A percentile compares a stretch with the other conserved stretches of the same genome.
Evolutionary conservation across 345 rosid species (phyloP).

Genomic region (Lagerstroemia speciosa): DNA sequence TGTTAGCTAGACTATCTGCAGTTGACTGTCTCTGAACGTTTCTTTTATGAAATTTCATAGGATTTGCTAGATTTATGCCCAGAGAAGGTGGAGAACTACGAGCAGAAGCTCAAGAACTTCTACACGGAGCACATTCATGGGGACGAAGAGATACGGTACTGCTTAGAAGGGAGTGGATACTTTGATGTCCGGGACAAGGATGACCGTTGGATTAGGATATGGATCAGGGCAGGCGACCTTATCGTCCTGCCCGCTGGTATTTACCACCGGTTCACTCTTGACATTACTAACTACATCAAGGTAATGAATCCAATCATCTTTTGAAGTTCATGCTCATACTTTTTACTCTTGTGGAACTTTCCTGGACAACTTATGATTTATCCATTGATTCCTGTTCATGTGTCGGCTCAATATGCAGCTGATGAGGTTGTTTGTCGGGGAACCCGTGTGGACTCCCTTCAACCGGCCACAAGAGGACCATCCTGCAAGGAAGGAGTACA

Average conservation of each 20-base stretch:
- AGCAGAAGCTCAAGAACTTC: constrained; percentile 80
- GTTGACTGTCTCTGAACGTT: background rate
- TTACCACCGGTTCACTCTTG: constrained; percentile 87
- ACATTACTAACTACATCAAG: constrained; percentile 63
- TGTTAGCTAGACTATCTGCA: background rate
- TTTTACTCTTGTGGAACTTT: too few relatives aligned
- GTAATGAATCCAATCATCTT: constrained; percentile 19
- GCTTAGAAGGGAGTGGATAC: constrained; percentile 75
- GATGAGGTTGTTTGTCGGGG: constrained; percentile 83
- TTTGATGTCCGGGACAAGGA: constrained; percentile 76
- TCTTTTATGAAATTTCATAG: constrained; percentile 18
- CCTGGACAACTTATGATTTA: too few relatives aligned
- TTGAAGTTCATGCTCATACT: background rate
- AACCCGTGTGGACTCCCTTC: constrained; percentile 72
- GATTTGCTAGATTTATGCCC: constrained; percentile 81
- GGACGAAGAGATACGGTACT: constrained; percentile 87
- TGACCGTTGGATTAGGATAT: constrained; percentile 70
- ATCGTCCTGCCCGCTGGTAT: constrained; percentile 74
- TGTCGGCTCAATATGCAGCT: constrained; percentile 28
- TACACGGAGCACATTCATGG: constrained; percentile 81
- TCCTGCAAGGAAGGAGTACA: constrained; percentile 63
- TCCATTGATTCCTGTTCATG: background rate
- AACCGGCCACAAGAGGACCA: constrained; percentile 86
- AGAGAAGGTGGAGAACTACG: constrained; percentile 69
- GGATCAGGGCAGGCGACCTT: constrained; percentile 72